A percentile compares a stretch with the other conserved stretches of the same genome.
Evolutionary conservation across 164 flowering plant genomes (phyloP).

Genomic region (Pachysandra terminalis): DNA sequence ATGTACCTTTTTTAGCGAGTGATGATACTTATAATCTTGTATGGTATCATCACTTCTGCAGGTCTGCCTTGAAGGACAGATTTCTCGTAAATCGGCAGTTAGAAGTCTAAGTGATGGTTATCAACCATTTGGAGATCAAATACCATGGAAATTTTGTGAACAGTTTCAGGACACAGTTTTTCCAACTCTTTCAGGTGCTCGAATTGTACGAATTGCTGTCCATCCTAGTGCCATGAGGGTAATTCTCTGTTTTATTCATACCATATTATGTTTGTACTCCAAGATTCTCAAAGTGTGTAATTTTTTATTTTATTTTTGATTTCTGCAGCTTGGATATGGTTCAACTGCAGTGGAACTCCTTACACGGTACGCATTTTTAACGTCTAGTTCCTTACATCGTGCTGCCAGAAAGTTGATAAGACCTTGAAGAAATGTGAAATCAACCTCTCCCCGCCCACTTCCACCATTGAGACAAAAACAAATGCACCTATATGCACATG

Average conservation of each 20-base stretch:
- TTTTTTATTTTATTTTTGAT: neutral
- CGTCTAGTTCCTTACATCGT: too few species aligned
- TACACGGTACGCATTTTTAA: conserved; percentile 44
- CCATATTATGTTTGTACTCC: conserved; percentile 3
- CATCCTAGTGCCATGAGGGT: conserved; percentile 97
- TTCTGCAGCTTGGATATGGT: conserved; percentile 87
- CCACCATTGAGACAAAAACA: too few species aligned
- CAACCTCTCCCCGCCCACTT: too few species aligned
- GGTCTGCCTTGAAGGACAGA: conserved; percentile 95
- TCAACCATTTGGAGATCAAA: conserved; percentile 89
- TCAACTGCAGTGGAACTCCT: conserved; percentile 84
- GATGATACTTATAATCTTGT: neutral
- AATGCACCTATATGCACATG: too few species aligned
- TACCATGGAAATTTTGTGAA: conserved; percentile 96
- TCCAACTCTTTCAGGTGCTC: conserved; percentile 93
- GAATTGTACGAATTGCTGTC: conserved; percentile 96
- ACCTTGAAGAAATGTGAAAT: too few species aligned
- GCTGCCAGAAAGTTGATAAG: too few species aligned
- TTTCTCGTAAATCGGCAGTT: conserved; percentile 74
- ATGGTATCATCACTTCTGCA: conserved; percentile 20
- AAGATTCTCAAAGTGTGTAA: neutral
- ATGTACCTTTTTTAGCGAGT: neutral
- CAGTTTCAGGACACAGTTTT: conserved; percentile 77
- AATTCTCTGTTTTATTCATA: conserved; percentile 8
- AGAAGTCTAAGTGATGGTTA: conserved; percentile 77